Percentiles rank a stretch among this genome's conserved stretches.
Evolutionary conservation across 768 basidiomycete species (phyloP).

Genomic region (Pleurotus platypus): DNA sequence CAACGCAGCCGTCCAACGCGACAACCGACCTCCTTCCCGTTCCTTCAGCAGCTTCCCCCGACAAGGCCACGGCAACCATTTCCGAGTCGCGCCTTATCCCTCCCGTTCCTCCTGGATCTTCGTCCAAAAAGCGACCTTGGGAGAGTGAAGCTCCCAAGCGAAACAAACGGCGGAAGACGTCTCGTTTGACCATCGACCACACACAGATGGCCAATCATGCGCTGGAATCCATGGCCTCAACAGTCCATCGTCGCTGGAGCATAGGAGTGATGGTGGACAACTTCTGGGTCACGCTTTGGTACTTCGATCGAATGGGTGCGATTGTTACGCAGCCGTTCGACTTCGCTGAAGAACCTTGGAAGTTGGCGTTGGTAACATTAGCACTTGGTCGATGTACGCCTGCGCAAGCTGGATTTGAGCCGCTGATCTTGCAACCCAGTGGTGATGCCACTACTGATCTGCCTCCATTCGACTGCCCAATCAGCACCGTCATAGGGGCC

Average conservation of each 20-base stretch:
- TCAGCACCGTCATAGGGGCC: not conserved
- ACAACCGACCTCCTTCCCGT: too few species aligned
- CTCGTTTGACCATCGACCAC: not conserved
- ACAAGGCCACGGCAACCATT: not conserved
- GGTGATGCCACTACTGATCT: not conserved
- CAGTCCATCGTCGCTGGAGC: not conserved
- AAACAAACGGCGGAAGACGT: not conserved
- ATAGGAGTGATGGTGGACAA: not conserved
- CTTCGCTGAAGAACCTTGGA: not conserved
- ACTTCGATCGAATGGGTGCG: constrained; percentile 1
- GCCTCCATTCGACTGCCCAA: not conserved
- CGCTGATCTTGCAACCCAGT: not conserved
- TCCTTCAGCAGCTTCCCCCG: too few species aligned
- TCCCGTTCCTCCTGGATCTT: not conserved
- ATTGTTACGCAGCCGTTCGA: not conserved
- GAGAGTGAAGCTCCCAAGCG: too few species aligned
- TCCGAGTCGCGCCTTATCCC: not conserved
- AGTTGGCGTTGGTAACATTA: not conserved
- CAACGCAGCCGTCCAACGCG: too few species aligned
- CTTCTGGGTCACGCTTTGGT: constrained; percentile 1
- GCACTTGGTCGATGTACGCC: not conserved
- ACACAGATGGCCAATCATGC: not conserved
- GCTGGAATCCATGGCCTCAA: not conserved
- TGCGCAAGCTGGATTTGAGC: constrained; percentile 1
- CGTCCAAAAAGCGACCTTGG: not conserved